phyloP scores from a whole-genome alignment of 371 early-diverging fungal genomes.

The Mortierella sp. region DNA sequence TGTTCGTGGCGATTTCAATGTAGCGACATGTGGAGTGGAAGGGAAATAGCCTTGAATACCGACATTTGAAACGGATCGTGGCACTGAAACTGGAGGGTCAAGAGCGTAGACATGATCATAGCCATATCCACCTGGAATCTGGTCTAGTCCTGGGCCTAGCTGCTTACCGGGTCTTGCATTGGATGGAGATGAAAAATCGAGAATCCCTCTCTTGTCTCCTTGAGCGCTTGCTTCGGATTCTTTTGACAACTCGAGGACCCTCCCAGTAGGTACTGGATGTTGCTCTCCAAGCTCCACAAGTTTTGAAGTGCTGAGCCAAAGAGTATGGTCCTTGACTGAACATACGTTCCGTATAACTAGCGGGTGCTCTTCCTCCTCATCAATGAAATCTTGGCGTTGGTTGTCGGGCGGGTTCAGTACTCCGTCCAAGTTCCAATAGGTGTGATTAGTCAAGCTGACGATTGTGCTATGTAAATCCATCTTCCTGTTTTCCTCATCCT shows the following conservation, averaged over 20 bases:
- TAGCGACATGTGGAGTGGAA: constrained; percentile 34
- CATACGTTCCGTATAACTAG: constrained; percentile 1
- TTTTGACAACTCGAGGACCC: constrained; percentile 11
- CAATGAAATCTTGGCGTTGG: neutral
- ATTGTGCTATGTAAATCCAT: constrained; percentile 38
- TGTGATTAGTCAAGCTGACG: constrained; percentile 48
- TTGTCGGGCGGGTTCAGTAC: constrained; percentile 28
- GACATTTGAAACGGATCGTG: neutral
- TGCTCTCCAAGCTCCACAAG: constrained; percentile 30
- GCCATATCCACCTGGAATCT: constrained; percentile 49
- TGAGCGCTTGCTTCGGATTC: neutral
- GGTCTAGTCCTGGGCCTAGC: constrained; percentile 31
- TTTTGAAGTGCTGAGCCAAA: constrained; percentile 27
- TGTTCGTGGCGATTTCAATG: constrained; percentile 24
- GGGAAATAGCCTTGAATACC: constrained; percentile 44
- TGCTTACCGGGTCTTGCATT: neutral
- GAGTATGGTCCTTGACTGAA: constrained; percentile 29
- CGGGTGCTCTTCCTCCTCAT: neutral
- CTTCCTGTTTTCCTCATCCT: neutral
- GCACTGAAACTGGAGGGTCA: neutral
- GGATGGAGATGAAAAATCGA: constrained; percentile 13
- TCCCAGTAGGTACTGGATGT: constrained; percentile 47
- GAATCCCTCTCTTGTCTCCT: neutral
- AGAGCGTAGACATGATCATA: constrained; percentile 50
- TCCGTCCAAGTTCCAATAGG: constrained; percentile 54